Base-by-base conservation (phyloP, 1,284 basidiomycete genomes). In the Leccinum cinnamomeum region DNA sequence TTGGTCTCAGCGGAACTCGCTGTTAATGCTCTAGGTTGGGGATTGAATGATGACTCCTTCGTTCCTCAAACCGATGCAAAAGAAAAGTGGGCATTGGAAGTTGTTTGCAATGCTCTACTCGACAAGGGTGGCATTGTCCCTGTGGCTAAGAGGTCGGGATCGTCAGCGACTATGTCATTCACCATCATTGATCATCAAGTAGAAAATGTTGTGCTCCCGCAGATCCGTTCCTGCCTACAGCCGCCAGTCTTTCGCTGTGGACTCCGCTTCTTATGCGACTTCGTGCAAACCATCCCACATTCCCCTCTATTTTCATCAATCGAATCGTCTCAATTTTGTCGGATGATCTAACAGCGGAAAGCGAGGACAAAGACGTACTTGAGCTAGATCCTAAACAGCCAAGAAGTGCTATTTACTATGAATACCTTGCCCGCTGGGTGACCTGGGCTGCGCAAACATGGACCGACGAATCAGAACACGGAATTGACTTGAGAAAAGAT, bases 51-150 rank as follows among this genome's bases (percentile, higher is more conserved):
- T 69, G 64, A 63, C 65, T 67, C 69, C n/a, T 72, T 73, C 30
- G 68, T 76, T 46, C 69, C 72, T 16, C 73, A 73, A 62, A 78
- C 77, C 53, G 78, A 79, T 53, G 78, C 81, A 39, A 73, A 70
- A 20, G 83, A 84, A 66, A 89, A 89, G 65, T 88, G 85, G 84
- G 87, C 86, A 5, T 73, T 93, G 53, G 89, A 92, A 51, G 75
- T 79, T n/a, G 75, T 95, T 0, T 88, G 85, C 62, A 87, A 88
- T 55, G 81, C 71, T 5, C 79, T 91, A 55, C 71, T 88, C 59
- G 84, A 82, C 64, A 85, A 81, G 70, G 91, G 85, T 14, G 84
- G 80, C 7, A 77, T 96, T 5, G 88, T 97, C 3, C 93, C 94
- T 3, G 69, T 90, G 2, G 90, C 91, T 0, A 89, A 88, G 75